phyloP scores from a whole-genome alignment of 805 yeast genomes.

The Yarrowia sp. region DNA sequence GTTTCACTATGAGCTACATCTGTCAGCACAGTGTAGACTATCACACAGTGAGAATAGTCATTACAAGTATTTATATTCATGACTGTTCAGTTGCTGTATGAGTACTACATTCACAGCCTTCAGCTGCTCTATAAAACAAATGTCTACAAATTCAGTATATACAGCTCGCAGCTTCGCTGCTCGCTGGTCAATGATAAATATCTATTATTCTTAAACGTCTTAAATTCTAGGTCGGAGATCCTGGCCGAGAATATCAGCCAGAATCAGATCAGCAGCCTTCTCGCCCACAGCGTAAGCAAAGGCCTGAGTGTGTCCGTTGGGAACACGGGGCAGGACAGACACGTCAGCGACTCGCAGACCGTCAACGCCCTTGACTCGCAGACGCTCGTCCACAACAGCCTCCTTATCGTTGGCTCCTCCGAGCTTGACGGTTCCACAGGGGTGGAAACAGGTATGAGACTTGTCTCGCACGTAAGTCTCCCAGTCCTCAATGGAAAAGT shows the following conservation, averaged over 20 bases:
- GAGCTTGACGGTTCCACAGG: constrained; percentile 38
- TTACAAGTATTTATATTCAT: too few relatives aligned
- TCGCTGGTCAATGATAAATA: too few relatives aligned
- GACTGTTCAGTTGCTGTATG: too few relatives aligned
- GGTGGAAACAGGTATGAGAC: constrained; percentile 41
- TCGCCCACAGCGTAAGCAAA: constrained; percentile 38
- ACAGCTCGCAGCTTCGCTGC: too few relatives aligned
- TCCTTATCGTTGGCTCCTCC: constrained; percentile 31
- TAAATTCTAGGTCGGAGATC: constrained; percentile 27
- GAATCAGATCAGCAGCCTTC: constrained; percentile 38
- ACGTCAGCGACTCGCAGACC: constrained; percentile 40
- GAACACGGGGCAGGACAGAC: constrained; percentile 40
- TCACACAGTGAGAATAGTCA: too few relatives aligned
- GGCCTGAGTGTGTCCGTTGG: constrained; percentile 37
- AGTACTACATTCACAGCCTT: too few relatives aligned
- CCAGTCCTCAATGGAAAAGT: constrained; percentile 34
- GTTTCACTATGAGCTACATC: too few relatives aligned
- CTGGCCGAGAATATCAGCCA: constrained; percentile 6
- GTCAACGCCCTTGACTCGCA: constrained; percentile 38
- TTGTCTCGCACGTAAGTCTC: constrained; percentile 38
- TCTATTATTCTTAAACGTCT: neutral
- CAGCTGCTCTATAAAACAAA: too few relatives aligned
- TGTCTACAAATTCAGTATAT: too few relatives aligned
- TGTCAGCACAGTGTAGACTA: too few relatives aligned
- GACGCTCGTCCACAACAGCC: constrained; percentile 38